Percentiles rank a stretch among this genome's conserved stretches.
Evolutionary conservation across 2,329 filamentous ascomycete species (phyloP).

Genomic region (Fusarium luffae): DNA sequence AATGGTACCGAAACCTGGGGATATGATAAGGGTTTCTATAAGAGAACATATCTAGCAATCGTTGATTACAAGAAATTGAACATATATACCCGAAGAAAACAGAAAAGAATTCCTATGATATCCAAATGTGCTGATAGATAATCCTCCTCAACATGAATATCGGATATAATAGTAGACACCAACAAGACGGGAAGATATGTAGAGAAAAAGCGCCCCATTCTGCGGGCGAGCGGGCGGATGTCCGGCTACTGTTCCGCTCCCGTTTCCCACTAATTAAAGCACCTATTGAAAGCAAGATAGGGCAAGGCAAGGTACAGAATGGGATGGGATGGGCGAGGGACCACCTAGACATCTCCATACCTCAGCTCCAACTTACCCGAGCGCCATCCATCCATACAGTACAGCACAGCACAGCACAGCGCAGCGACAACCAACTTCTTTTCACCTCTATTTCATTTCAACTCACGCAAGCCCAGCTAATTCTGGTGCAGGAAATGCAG

Average conservation of each 20-base stretch:
- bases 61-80: slow-evolving; percentile 23
- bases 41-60: slow-evolving; percentile 20
- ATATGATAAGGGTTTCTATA: background rate
- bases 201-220: background rate
- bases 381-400: background rate
- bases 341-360: slow-evolving; percentile 6
- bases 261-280: slow-evolving; percentile 14
- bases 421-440: slow-evolving; percentile 7
- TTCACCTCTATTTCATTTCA: slow-evolving; percentile 27
- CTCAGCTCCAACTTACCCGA: slow-evolving; percentile 3
- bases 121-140: background rate
- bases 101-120: background rate
- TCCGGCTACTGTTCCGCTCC: slow-evolving; percentile 15
- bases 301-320: background rate
- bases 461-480: slow-evolving; percentile 30
- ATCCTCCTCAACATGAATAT: background rate
- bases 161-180: background rate
- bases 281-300: slow-evolving; percentile 15
- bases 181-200: background rate
- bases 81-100: background rate
- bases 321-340: background rate
- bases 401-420: background rate
- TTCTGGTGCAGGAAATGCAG: slow-evolving; percentile 9
- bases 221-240: slow-evolving; percentile 24
- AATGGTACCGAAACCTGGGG: slow-evolving; percentile 27